Base-by-base conservation (phyloP, 2,329 filamentous ascomycete genomes). In the Lecanicillium sp. region DNA sequence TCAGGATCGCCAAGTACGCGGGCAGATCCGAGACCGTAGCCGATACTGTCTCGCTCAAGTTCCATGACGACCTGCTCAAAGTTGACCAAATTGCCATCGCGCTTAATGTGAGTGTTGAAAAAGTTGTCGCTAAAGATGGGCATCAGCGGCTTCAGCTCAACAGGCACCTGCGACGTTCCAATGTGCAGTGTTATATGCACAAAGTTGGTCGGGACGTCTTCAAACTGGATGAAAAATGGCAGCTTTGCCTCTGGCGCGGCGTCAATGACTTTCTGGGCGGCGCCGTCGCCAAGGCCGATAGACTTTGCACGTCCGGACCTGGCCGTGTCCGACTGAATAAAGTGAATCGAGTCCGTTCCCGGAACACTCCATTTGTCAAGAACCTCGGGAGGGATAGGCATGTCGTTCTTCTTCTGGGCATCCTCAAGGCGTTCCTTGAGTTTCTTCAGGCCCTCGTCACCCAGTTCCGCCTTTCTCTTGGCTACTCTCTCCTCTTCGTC, bases 151-250 rank as follows among this genome's bases (percentile, higher is more conserved):
- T 90, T 88, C 43, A 90, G 73, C 46, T 89, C 76, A n/a, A 83
- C 73, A 0, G 89, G 86, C 1, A 95, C 69, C 22, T 77, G 68
- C 2, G 79, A 74, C 1, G 88, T 94, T 37, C 86, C 86, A 35
- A 96, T 68, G 40, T 92, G 78, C 16, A 96, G 62, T 34, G 78
- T 82, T 42, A 96, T 73, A 50, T 90, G 83, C 6, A 94, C 87
- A 57, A 98, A 98, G 54, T 87, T 94, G 43, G 86, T 94, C 3
- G 83, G 82, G 12, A 96, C 88, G 53, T 95, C 82, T 61, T 98
- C 92, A 48, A 94, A 98, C 60, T 98, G 90, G n/a, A 98, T 72
- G 60, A 95, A 98, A 3, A 96, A 67, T 0, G 87, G 83, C n/a
- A 80, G 57, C 27, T 80, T 61, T 6, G 65, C 68, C 14, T 65